A percentile compares a stretch with the other conserved stretches of the same genome.
phyloP scores from a whole-genome alignment of 441 rosid genomes.

The Monsonia emarginata region DNA sequence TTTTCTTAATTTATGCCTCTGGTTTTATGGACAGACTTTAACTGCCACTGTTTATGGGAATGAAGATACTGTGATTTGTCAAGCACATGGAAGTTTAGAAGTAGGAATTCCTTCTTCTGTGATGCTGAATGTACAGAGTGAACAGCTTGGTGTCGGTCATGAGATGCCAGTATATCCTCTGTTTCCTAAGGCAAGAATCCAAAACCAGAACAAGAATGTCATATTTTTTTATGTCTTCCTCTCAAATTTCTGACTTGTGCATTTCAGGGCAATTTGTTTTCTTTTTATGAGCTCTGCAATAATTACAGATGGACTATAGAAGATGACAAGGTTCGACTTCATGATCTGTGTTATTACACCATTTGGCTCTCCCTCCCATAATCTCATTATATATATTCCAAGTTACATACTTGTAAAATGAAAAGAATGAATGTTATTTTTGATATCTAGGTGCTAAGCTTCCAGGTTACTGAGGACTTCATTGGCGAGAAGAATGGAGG shows the following conservation, averaged over 20 bases:
- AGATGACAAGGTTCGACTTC: slow-evolving; percentile 54
- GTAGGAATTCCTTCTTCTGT: slow-evolving; percentile 73
- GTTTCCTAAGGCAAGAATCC: slow-evolving; percentile 65
- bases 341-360: slow-evolving; percentile 5
- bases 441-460: slow-evolving; percentile 50
- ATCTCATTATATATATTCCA: not conserved
- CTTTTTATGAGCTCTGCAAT: slow-evolving; percentile 75
- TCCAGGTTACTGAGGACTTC: slow-evolving; percentile 23
- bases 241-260: slow-evolving; percentile 23
- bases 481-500: slow-evolving; percentile 23
- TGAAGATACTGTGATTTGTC: slow-evolving; percentile 50
- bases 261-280: slow-evolving; percentile 72
- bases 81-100: slow-evolving; percentile 49
- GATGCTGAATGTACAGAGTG: slow-evolving; percentile 62
- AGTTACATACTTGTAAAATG: slow-evolving; percentile 6
- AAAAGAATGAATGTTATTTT: slow-evolving; percentile 12
- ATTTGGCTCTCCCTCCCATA: slow-evolving; percentile 16
- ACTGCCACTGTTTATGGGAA: slow-evolving; percentile 56
- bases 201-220: slow-evolving; percentile 20
- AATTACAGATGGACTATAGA: slow-evolving; percentile 63
- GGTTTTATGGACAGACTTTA: slow-evolving; percentile 46
- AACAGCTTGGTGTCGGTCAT: slow-evolving; percentile 62
- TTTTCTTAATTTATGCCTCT: slow-evolving; percentile 17
- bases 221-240: slow-evolving; percentile 11
- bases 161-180: slow-evolving; percentile 71